Base-by-base conservation (phyloP, 352 stramenopile genomes). In the Globisporangium solare region DNA sequence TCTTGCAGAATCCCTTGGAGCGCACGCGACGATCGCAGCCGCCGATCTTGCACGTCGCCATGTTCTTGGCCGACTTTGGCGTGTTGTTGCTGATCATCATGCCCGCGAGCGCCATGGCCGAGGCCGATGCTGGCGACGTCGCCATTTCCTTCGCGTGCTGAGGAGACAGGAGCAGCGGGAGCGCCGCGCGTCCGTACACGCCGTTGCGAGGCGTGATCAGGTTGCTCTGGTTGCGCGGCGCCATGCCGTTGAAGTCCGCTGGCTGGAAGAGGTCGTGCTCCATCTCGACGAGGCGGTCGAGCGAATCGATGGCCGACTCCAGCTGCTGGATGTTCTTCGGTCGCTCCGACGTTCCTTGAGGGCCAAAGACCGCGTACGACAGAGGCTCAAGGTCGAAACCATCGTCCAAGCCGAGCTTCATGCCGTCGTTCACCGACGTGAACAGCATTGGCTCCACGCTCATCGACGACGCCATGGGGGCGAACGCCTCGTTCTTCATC, bases 1-100 rank as follows among this genome's bases (percentile, higher is more conserved):
- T 90, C 70, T 95, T 92, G 70, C 85, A 95, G 53, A 92, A 89
- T 20, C 79, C 81, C 66, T 91, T 90, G 64, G 85, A 90, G 50
- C 79, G 78, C 43, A 89, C 78, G 13, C 77, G 76, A 24, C 79
- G 79, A 18, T 83, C 71, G 49, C 79, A 89, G 41, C 68, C 78
- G 24, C 24, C 64, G 20, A 87, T 63, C 46, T 89, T 88, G 66
- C 77, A 88, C 17, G 68, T 84, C 6, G 68, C 77, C 67, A 88
- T 79, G 51, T 65, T 71, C 65, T 85, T 85, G 7, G 72, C 71
- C 27, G 78, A 87, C 47, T 76, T 79, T 17, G 62, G 46, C 48
- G 73, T 76, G 20, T 32, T 37, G 39, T 47, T 70, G 47, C 47
- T 58, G 18, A 68, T 51, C 8, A 70, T 41, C 41, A 83, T 56